These are phyloP conservation scores for Hermanozyma aechmeae DNA, from an alignment of 805 yeast species.

Conservation along the genomic window DNA sequence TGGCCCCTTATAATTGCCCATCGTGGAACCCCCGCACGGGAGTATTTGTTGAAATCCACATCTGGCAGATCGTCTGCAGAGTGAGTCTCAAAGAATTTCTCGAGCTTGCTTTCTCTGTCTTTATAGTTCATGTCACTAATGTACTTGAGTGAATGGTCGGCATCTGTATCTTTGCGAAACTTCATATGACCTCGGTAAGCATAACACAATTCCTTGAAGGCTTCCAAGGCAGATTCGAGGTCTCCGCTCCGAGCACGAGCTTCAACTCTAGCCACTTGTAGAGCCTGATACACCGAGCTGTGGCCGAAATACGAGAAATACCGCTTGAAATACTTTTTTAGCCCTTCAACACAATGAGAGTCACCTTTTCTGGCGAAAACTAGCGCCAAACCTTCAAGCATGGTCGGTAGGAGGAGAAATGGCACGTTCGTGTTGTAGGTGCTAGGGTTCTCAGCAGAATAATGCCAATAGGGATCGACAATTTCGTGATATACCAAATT, in stretches of 20 bases:
- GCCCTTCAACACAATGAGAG: conserved; percentile 17
- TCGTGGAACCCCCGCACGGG: conserved; percentile 9
- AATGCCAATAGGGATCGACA: conserved; percentile 15
- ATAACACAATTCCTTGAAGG: conserved; percentile 13
- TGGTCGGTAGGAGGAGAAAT: conserved; percentile 21
- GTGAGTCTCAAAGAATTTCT: conserved; percentile 6
- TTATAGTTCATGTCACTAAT: conserved; percentile 5
- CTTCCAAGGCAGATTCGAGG: conserved; percentile 12
- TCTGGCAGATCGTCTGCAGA: conserved; percentile 19
- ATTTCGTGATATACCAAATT: conserved; percentile 26
- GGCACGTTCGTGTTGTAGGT: conserved; percentile 15
- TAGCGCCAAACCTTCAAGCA: conserved; percentile 16
- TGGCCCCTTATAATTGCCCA: conserved; percentile 21
- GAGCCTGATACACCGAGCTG: conserved; percentile 16
- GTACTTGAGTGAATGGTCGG: conserved; percentile 4
- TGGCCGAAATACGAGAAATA: conserved; percentile 28
- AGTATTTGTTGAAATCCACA: conserved; percentile 18
- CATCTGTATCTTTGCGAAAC: conserved; percentile 3
- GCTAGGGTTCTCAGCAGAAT: conserved; percentile 3
- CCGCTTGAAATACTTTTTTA: conserved; percentile 25
- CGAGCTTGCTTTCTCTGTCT: no score
- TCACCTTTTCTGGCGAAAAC: conserved; percentile 20
- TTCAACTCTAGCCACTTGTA: conserved; percentile 22
- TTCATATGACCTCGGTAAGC: conserved; percentile 12
- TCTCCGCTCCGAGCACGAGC: conserved; percentile 15